These are phyloP conservation scores for Pyrenophora teres DNA, from an alignment of 2,329 filamentous ascomycete species.

Conservation along the genomic window DNA sequence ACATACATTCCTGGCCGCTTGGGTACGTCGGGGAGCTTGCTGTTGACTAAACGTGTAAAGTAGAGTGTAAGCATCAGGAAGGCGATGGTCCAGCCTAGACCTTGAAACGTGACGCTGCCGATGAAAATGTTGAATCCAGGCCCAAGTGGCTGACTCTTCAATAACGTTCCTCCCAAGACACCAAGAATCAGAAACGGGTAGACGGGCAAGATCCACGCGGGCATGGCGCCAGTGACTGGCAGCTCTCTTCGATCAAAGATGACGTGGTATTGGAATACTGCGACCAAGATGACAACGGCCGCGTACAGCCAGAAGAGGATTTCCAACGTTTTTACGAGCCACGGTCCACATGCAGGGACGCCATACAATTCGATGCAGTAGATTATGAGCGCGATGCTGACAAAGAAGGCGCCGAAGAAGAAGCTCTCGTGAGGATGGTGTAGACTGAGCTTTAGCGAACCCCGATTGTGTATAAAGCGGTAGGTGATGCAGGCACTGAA, in stretches of 20 bases:
- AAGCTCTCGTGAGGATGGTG: conserved; percentile 70
- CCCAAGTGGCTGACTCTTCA: conserved; percentile 41
- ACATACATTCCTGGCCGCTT: conserved; percentile 57
- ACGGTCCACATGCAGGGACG: conserved; percentile 60
- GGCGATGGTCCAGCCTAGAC: conserved; percentile 68
- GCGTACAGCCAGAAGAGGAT: conserved; percentile 74
- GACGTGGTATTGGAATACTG: conserved; percentile 98
- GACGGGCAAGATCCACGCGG: conserved; percentile 46
- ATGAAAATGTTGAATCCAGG: conserved; percentile 41
- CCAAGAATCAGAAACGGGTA: conserved; percentile 46
- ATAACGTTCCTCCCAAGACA: conserved; percentile 42
- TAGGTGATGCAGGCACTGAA: conserved; percentile 64
- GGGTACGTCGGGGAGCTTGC: conserved; percentile 53
- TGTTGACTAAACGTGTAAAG: conserved; percentile 71
- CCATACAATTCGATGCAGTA: conserved; percentile 61
- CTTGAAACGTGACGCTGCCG: conserved; percentile 70
- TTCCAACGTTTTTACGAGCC: conserved; percentile 63
- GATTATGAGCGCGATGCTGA: conserved; percentile 57
- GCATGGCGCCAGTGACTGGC: conserved; percentile 47
- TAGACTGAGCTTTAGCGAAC: conserved; percentile 58
- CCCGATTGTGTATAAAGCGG: conserved; percentile 59
- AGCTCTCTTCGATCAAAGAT: conserved; percentile 81
- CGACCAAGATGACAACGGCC: conserved; percentile 43
- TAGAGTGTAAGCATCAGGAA: conserved; percentile 71
- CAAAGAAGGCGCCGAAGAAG: conserved; percentile 73